Evolutionary conservation across 768 basidiomycete species (phyloP), one percentile per base, ranked within the genome.

Genomic region (Lactarius hengduanensis): DNA sequence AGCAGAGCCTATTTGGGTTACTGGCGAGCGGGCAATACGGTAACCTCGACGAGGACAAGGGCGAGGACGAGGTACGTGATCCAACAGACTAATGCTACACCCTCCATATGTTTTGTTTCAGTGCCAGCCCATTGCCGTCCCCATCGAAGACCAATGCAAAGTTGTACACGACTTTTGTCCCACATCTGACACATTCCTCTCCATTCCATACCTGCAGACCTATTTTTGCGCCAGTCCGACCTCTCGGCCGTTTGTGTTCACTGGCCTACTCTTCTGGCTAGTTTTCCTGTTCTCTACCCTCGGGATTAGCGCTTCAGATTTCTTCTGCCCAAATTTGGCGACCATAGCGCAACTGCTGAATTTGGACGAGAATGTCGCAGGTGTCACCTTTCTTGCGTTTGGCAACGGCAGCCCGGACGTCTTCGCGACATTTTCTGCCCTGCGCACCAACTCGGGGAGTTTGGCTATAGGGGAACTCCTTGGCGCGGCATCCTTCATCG

Each of bases 341-440:
- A 93, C 96, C 1, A 90, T 98, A 38, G 87, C 96, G 0, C 84
- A 89, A 59, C 78, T 92, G 4, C 84, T 99, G 4, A 91, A 94
- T 0, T 77, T 99, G 47, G 91, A 92, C 72, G 95, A 99, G 74
- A 92, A 92, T 62, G 88, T 98, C 18, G 95, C 97, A 0, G 97
- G 97, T 0, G 96, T 98, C 28, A 99, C 97, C 0, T 92, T 99
- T 71, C 83, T 99, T 34, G 97, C 97, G 0, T 96, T 98, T 74
- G 96, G 96, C 47, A 98, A 98, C 74, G 96, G 96, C 36, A 95
- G 93, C 72, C 96, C 96, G 0, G 96, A 98, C 75, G 84, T 98
- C 4, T 98, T 98, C 76, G 90, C 94, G 7, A 99, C 97, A 0
- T 97, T 96, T 75, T 91, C 94, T 2, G 92, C 96, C 22, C 90